These are phyloP conservation scores for Dissophora globulifera DNA, from an alignment of 192 early-diverging fungal species.

Conservation along the genomic window DNA sequence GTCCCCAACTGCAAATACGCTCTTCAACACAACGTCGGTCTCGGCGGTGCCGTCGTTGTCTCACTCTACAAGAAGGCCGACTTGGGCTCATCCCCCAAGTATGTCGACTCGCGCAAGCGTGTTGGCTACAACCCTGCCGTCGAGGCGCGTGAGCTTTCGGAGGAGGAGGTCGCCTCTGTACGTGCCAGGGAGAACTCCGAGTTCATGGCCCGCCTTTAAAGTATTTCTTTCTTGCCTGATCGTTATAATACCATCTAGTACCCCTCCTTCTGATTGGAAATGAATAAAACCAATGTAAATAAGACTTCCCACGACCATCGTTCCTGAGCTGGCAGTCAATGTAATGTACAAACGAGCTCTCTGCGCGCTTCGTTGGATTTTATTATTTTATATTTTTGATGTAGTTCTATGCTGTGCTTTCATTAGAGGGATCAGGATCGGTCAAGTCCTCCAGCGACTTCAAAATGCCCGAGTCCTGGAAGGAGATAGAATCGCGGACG, in stretches of 20 bases:
- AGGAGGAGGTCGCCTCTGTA: conserved; percentile 66
- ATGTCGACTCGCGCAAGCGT: conserved; percentile 50
- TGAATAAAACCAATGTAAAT: not conserved
- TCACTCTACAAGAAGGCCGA: conserved; percentile 68
- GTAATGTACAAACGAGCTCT: too few species aligned
- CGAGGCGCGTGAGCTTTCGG: conserved; percentile 67
- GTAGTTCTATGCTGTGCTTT: not conserved
- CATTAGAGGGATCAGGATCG: conserved; percentile 15
- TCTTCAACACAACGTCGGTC: conserved; percentile 79
- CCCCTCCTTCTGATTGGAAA: not conserved
- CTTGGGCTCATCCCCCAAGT: conserved; percentile 33
- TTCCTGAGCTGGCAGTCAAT: too few species aligned
- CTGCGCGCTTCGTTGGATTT: not conserved
- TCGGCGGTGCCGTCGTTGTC: conserved; percentile 79
- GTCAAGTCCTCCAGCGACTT: conserved; percentile 50
- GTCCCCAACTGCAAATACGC: conserved; percentile 71
- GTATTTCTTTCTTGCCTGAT: not conserved
- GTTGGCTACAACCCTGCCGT: conserved; percentile 69
- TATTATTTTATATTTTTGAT: not conserved
- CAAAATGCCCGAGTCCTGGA: conserved; percentile 35
- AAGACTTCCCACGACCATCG: too few species aligned
- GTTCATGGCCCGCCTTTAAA: conserved; percentile 55
- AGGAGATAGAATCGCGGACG: conserved; percentile 45
- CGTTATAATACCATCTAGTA: not conserved
- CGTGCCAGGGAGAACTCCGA: conserved; percentile 54